Base-by-base conservation (phyloP, 2,329 filamentous ascomycete species). In the Clarireedia hainanense region DNA sequence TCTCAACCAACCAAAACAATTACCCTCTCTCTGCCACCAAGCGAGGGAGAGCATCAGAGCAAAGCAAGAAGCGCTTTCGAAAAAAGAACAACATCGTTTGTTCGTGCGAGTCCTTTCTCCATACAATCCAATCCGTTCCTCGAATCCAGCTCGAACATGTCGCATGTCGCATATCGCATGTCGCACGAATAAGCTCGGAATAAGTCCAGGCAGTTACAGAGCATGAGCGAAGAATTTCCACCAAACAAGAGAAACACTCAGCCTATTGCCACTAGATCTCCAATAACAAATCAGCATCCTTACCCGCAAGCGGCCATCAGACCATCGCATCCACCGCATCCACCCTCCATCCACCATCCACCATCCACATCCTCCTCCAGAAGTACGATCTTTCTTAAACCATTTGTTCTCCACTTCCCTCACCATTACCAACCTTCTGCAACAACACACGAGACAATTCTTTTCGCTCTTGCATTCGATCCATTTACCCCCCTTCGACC, bases 361-460 rank as follows among this genome's bases (percentile, higher is more conserved):
- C 20, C 20, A 20, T 20, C 20, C 20, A 20, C 20, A 20, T 20
- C 20, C 20, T 20, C 20, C 20, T 20, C 3, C 6, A 17, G 17
- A 27, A 43, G 9, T 23, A 26, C 17, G 24, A 15, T 5, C 40
- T 30, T 4, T 30, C 34, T 47, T 40, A 51, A 34, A 51, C 37
- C 49, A 51, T n/a, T 30, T 27, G 6, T 20, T 42, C 39, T 42
- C 39, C 20, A 42, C 20, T 20, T 42, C n/a, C 20, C 39, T 42
- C 20, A 42, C 39, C 10, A 17, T 17, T 42, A 42, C 40, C 40
- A 43, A 43, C 17, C 10, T 36, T 47, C 42, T 34, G 49, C 36
- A 46, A 42, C 52, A 42, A 54, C 17, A 43, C 36, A 54, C 34
- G 15, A 39, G 15, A 47, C 50, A 53, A 37, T 43, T 30, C n/a